A percentile compares a stretch with the other conserved stretches of the same genome.
Conservation (phyloP, 257 asterid species). For the Solanum lycopersicoides region DNA sequence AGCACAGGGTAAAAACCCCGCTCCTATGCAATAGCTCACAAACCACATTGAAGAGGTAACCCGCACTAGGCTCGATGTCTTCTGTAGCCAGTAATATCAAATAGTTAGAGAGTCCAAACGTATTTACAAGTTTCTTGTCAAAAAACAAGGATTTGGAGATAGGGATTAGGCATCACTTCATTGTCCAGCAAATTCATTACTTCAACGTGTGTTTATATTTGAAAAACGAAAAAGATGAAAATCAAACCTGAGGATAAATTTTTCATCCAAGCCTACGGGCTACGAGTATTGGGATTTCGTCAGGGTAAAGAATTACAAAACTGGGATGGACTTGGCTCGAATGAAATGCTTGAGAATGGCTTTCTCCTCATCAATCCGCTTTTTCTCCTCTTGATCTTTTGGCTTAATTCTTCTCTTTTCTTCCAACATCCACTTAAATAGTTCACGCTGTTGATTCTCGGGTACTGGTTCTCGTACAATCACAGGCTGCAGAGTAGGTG, state of each 20-base stretch:
- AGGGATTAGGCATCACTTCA: background rate
- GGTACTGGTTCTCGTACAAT: constrained; percentile 49
- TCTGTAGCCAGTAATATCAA: background rate
- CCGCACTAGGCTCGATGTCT: background rate
- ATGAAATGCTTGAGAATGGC: constrained; percentile 73
- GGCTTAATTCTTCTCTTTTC: constrained; percentile 78
- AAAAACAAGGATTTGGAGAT: background rate
- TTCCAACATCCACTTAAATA: constrained; percentile 75
- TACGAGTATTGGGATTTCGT: background rate
- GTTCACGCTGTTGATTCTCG: constrained; percentile 58
- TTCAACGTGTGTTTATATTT: background rate
- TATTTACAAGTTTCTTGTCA: background rate
- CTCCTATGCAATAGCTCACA: no score
- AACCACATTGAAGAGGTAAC: no score
- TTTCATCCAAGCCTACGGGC: background rate
- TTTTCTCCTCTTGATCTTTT: constrained; percentile 59
- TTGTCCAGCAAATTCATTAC: background rate
- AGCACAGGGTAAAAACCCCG: no score
- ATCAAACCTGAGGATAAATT: background rate
- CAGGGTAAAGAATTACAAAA: constrained; percentile 10
- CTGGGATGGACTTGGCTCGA: constrained; percentile 53
- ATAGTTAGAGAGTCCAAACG: background rate
- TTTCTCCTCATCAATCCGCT: constrained; percentile 80
- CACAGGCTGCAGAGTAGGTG: constrained; percentile 19
- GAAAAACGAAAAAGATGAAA: background rate